Conservation (phyloP, 2,329 filamentous ascomycete genomes). For the Botryotinia narcissicola region DNA sequence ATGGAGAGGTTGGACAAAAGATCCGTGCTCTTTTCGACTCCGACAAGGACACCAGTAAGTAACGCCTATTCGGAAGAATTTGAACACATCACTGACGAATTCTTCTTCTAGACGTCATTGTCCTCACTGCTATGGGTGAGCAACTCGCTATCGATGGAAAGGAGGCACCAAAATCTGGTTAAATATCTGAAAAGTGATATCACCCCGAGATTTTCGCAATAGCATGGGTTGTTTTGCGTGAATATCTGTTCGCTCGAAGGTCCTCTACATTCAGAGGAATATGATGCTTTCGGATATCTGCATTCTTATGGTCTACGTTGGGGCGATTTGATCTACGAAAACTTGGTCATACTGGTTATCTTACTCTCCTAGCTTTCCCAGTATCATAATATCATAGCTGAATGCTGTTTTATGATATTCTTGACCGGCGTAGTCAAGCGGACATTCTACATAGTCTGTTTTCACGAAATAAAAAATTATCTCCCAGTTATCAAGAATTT, state of each 20-base stretch:
- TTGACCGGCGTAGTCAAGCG: slow-evolving; percentile 40
- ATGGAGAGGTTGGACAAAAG: slow-evolving; percentile 83
- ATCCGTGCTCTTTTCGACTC: slow-evolving; percentile 80
- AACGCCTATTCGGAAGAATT: neutral
- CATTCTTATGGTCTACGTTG: slow-evolving; percentile 45
- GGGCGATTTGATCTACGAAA: slow-evolving; percentile 46
- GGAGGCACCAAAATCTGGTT: slow-evolving; percentile 64
- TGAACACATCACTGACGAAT: slow-evolving; percentile 12
- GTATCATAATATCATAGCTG: slow-evolving; percentile 34
- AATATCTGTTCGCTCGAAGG: slow-evolving; percentile 25
- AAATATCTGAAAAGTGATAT: slow-evolving; percentile 25
- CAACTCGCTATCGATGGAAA: slow-evolving; percentile 90
- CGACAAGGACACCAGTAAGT: slow-evolving; percentile 93
- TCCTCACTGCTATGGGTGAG: slow-evolving; percentile 96
- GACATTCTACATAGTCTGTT: slow-evolving; percentile 32
- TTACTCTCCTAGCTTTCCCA: slow-evolving; percentile 35
- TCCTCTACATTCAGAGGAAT: slow-evolving; percentile 30
- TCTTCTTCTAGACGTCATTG: slow-evolving; percentile 67
- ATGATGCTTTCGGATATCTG: slow-evolving; percentile 36
- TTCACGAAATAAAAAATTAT: slow-evolving; percentile 34
- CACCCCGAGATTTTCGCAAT: slow-evolving; percentile 30
- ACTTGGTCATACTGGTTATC: slow-evolving; percentile 45
- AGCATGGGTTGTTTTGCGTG: slow-evolving; percentile 34
- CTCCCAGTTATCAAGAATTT: neutral
- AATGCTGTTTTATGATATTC: slow-evolving; percentile 35